Evolutionary conservation across 371 early-diverging fungal genomes (phyloP).

Genomic region (Entomophthora muscae): DNA sequence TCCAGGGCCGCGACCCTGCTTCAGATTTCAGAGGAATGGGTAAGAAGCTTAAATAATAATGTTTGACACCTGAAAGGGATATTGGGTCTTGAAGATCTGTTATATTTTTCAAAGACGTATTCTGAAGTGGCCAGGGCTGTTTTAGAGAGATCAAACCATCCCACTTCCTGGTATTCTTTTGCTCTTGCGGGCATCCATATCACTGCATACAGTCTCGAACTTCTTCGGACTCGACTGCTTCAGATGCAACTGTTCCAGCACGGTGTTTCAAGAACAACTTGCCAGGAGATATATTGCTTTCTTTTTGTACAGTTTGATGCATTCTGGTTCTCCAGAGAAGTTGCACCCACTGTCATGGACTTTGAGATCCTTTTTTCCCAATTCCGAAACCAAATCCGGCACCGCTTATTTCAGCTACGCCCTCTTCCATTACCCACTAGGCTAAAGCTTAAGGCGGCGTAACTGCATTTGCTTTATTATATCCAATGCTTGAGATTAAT

Average conservation of each 20-base stretch:
- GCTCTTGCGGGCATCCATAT: conserved; percentile 72
- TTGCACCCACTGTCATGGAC: conserved; percentile 48
- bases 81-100: not conserved
- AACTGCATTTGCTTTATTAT: too few species aligned
- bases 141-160: not conserved
- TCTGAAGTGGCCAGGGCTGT: not conserved
- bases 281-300: conserved; percentile 56
- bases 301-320: conserved; percentile 25
- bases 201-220: conserved; percentile 40
- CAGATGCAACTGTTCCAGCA: conserved; percentile 41
- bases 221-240: conserved; percentile 38
- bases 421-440: not conserved
- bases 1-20: conserved; percentile 69
- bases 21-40: conserved; percentile 80
- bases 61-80: not conserved
- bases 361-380: conserved; percentile 43
- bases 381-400: conserved; percentile 20
- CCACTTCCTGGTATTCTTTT: conserved; percentile 29
- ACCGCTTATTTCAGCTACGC: not conserved
- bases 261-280: conserved; percentile 27
- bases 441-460: not conserved
- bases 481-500: too few species aligned
- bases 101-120: not conserved
- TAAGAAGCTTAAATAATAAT: not conserved
- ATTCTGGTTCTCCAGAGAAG: conserved; percentile 38